Evolutionary conservation across 441 rosid species (phyloP), one percentile per base, ranked within the genome.

Genomic region (Bocquillonia castaneifolia): DNA sequence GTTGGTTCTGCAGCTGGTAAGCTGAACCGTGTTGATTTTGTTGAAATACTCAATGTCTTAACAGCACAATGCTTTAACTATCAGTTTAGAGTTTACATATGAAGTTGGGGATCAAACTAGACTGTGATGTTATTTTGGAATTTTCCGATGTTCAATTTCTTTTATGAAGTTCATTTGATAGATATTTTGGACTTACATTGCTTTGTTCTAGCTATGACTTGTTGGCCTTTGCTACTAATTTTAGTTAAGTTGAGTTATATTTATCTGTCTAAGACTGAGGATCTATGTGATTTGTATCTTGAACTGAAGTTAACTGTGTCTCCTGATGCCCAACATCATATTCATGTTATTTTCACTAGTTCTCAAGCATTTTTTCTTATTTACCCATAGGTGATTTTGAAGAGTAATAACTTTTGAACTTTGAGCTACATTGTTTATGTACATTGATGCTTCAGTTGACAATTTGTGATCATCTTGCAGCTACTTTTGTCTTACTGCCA

Each of bases 1-100:
- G 97, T 92, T 68, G 86, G 99, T 69, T 88, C 94, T 72, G 97
- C 89, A 63, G 99, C 99, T 77, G 96, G 99, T 92, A 87, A 53
- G 77, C 40, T 77, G 54, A 44, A 73, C 64, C 60, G 28, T 42
- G 23, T 63, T 69, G 62, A 52, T 12, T 26, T 20, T 25, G 28
- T 74, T 52, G 36, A 51, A 70, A 51, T 62, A 51, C 17, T 42
- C 39, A 47, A 26, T 6, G 31, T 31, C 25, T 12, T 10, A 29
- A 42, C 55, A 17, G 31, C n/a, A 39, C 32, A 59, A 25, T 12
- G 10, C 34, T 32, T 65, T 34, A 58, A 64, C 29, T 58, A 59
- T 36, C 40, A 36, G 40, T 36, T 45, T 54, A 32, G n/a, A 32
- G 40, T 7, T 64, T 57, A 17, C 17, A 20, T 25, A 57, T 36